Evolutionary conservation across 2,329 filamentous ascomycete genomes (phyloP), one percentile per base, ranked within the genome.

Genomic region (Thielaviopsis musarum): DNA sequence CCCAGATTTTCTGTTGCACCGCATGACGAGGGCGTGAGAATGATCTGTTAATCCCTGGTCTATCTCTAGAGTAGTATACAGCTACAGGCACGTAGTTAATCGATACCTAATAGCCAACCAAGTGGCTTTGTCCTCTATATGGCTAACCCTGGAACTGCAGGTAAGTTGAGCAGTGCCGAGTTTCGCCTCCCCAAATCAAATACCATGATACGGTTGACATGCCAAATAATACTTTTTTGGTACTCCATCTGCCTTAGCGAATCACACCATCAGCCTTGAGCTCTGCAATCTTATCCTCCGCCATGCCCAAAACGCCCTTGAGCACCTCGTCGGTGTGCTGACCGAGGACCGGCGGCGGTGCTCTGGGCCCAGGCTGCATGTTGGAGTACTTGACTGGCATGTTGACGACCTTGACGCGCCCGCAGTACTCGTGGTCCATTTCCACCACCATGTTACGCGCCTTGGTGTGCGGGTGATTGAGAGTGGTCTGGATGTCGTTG

Each of bases 371-470:
- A 0, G 91, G 89, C 65, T 79, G 83, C 26, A 85, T 87, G 65
- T 91, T 83, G 5, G 90, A 95, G 70, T 90, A 95, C 70, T 98
- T 98, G 61, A 98, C 84, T 0, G 93, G 93, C 0, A 90, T 94
- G 67, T 95, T 96, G 58, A 98, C 85, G 67, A 98, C 74, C 71
- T 90, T 91, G 63, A 98, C 85, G 0, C 84, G 80, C 0, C 93
- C 93, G 69, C 91, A 97, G 7, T 77, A 75, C 5, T 81, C 81
- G 68, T 98, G 93, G 0, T 95, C 81, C 52, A 96, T 75, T 68
- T 95, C 86, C 15, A 88, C 81, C 1, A 98, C 86, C 93, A 98
- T 98, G 62, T 84, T 80, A 61, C 93, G 80, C 22, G 91, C 91
- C 73, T 73, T 75, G 73, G 89, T 89, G 71, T 98, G 93, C 63